Conservation (phyloP, 2,329 filamentous ascomycete species). For the Xylaria sp. region DNA sequence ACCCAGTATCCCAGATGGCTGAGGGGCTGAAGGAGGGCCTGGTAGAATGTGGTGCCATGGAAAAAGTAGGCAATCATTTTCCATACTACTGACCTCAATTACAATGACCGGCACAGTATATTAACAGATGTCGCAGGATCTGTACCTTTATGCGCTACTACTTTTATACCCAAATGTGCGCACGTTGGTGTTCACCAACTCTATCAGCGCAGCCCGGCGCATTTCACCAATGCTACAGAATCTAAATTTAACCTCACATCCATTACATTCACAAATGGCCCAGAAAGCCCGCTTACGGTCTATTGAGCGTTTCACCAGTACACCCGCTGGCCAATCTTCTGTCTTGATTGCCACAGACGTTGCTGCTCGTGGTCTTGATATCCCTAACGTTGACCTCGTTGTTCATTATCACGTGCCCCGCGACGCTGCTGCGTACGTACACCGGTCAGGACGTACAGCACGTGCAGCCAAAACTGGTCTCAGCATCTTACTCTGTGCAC, state of each 20-base stretch:
- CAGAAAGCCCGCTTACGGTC: conserved; percentile 96
- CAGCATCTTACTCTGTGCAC: conserved; percentile 88
- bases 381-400: conserved; percentile 87
- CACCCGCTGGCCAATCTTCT: conserved; percentile 62
- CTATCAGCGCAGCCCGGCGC: conserved; percentile 89
- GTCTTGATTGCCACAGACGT: conserved; percentile 94
- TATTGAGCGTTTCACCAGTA: conserved; percentile 84
- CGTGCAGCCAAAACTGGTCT: conserved; percentile 81
- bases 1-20: conserved; percentile 90
- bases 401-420: conserved; percentile 96
- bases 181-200: conserved; percentile 94
- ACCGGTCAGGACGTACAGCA: conserved; percentile 93
- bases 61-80: conserved; percentile 71
- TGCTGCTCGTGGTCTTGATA: conserved; percentile 92
- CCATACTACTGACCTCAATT: background rate
- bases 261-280: conserved; percentile 91
- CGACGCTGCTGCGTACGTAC: conserved; percentile 91
- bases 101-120: background rate
- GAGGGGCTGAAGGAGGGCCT: conserved; percentile 86
- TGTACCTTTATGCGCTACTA: conserved; percentile 90
- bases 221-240: conserved; percentile 85
- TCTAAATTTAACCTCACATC: conserved; percentile 78
- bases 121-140: conserved; percentile 66
- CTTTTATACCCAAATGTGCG: conserved; percentile 83
- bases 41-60: conserved; percentile 89